These are phyloP conservation scores for Calvatia gigantea DNA, from an alignment of 768 basidiomycete species.

Conservation along the genomic window DNA sequence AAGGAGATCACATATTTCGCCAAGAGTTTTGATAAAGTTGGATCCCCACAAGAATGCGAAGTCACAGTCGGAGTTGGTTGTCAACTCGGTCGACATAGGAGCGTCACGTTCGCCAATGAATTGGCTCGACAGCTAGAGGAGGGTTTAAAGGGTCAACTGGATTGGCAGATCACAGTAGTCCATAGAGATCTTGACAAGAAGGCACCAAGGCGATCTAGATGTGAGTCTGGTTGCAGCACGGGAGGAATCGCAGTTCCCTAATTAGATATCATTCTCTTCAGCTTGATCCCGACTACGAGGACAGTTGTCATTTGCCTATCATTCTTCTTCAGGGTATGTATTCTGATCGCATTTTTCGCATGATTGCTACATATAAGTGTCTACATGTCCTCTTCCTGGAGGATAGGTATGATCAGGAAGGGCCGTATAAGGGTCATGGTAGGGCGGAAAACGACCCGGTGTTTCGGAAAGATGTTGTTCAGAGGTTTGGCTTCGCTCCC, in stretches of 20 bases:
- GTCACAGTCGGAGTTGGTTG: neutral
- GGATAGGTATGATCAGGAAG: too few relatives aligned
- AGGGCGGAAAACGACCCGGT: too few relatives aligned
- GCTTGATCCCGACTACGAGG: neutral
- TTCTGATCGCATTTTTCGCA: too few relatives aligned
- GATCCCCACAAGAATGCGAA: neutral
- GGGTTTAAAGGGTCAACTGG: neutral
- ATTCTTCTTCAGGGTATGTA: too few relatives aligned
- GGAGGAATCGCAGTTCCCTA: neutral
- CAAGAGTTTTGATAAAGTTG: neutral
- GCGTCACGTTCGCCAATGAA: slow-evolving; percentile 3
- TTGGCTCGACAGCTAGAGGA: neutral
- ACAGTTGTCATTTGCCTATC: too few relatives aligned
- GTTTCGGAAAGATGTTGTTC: too few relatives aligned
- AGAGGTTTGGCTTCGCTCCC: too few relatives aligned
- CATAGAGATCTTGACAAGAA: slow-evolving; percentile 4
- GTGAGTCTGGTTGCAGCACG: neutral
- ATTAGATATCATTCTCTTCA: neutral
- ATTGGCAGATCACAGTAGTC: slow-evolving; percentile 1
- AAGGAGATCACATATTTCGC: neutral
- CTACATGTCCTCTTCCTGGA: too few relatives aligned
- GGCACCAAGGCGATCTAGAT: neutral
- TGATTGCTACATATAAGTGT: too few relatives aligned
- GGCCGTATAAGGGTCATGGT: too few relatives aligned
- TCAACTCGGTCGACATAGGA: neutral